Percentiles rank a stretch among this genome's conserved stretches.
These are phyloP conservation scores for Aphanomyces cochlioides DNA, from an alignment of 352 stramenopile species.

Conservation along the genomic window DNA sequence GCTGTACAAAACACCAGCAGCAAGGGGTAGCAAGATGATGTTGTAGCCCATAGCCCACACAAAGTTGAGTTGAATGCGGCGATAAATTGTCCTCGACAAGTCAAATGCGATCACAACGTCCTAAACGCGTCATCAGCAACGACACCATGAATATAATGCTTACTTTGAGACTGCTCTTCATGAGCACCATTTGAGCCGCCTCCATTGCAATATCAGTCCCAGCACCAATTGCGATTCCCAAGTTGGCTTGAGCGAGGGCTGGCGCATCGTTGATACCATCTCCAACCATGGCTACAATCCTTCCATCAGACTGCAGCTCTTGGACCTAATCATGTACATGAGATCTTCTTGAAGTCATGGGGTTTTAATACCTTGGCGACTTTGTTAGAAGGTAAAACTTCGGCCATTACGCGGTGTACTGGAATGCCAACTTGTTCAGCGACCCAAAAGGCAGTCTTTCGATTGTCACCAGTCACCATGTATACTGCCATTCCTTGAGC, in stretches of 20 bases:
- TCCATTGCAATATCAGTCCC: constrained; percentile 98
- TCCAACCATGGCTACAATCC: constrained; percentile 94
- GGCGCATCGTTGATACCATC: constrained; percentile 99
- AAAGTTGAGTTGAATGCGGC: constrained; percentile 96
- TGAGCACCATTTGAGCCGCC: constrained; percentile 90
- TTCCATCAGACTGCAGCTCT: constrained; percentile 39
- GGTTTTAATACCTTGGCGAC: constrained; percentile 53
- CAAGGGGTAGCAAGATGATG: constrained; percentile 93
- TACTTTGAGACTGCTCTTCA: constrained; percentile 21
- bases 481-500: constrained; percentile 92
- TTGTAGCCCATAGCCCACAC: constrained; percentile 99
- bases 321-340: constrained; percentile 3
- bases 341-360: neutral
- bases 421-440: constrained; percentile 53
- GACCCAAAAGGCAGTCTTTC: constrained; percentile 90
- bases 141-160: too few relatives aligned
- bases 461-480: constrained; percentile 99
- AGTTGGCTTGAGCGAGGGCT: constrained; percentile 94
- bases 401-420: constrained; percentile 87
- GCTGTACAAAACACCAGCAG: constrained; percentile 95
- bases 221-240: constrained; percentile 95
- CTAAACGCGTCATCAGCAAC: constrained; percentile 17
- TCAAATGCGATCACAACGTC: constrained; percentile 97
- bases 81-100: constrained; percentile 94
- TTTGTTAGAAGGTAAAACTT: constrained; percentile 96